Base-by-base conservation (phyloP, 164 flowering plant species). In the Dillenia suffruticosa region DNA sequence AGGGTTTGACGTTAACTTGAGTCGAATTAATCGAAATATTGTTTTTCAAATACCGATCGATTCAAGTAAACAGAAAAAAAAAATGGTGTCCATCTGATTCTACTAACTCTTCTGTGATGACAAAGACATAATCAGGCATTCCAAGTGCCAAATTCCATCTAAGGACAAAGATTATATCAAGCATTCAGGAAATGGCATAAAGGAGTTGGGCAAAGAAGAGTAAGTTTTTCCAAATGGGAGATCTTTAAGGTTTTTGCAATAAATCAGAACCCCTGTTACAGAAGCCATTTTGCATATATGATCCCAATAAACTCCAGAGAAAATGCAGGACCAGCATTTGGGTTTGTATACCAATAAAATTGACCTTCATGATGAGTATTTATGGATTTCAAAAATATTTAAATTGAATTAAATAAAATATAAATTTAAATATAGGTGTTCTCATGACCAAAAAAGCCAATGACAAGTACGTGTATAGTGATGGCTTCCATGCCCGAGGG, bases 291-390 rank as follows among this genome's bases (percentile, higher is more conserved):
- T 56, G 92, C 87, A 59, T 78, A 82, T 17, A 89, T 76, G 61
- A 82, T 60, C n/a, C 96, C 92, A 9, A 89, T 78, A 56, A 82
- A 77, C 63, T 87, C 90, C 89, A 85, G 84, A 26, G 91, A 82
- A 66, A 85, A 87, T 5, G 75, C 89, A 17, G 96, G 96, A 15
- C 93, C 93, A 43, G 81, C 89, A 66, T 72, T 78, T 17, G 88
- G 78, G 70, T 87, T 80, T 19, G 92, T 89, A 58, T 77, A 85
- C 96, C 96, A 89, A 43, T 89, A 89, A 61, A 89, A 89, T 43
- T 77, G 82, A 9, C 96, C 96, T 77, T 86, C 90, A 59, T 81
- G 83, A 59, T 81, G 83, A 51, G 87, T 82, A 65, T 87, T 85
- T 9, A 83, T 67, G 64, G 22, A 1, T 19, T 19, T 19, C 22